phyloP scores from a whole-genome alignment of 2,329 filamentous ascomycete genomes.

The Penicillium capsulatum region DNA sequence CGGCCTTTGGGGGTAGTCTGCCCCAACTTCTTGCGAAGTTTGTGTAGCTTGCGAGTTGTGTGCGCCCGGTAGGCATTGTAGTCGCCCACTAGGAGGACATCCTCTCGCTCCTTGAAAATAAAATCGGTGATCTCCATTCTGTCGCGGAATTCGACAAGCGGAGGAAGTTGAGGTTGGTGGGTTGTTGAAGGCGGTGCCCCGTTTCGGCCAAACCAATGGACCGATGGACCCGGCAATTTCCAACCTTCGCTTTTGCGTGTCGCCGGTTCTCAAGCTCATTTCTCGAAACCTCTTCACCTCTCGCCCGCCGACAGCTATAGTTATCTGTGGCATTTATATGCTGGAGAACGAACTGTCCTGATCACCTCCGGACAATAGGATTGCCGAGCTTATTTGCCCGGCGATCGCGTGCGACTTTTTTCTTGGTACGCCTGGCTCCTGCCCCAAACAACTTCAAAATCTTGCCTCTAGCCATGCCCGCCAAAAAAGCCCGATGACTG shows the following conservation, averaged over 20 bases:
- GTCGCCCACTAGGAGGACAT: constrained; percentile 81
- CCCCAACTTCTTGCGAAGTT: constrained; percentile 77
- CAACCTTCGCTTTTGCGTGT: constrained; percentile 14
- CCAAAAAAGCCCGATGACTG: constrained; percentile 3
- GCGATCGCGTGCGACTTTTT: constrained; percentile 2
- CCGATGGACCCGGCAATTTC: constrained; percentile 26
- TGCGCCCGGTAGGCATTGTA: constrained; percentile 79
- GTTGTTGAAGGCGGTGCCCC: constrained; percentile 28
- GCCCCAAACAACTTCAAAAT: constrained; percentile 14
- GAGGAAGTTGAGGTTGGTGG: constrained; percentile 19
- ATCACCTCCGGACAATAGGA: not conserved
- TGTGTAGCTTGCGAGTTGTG: constrained; percentile 75
- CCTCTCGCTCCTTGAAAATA: constrained; percentile 72
- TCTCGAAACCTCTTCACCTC: not conserved
- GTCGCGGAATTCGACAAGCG: constrained; percentile 6
- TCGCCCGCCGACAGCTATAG: not conserved
- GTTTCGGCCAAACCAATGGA: constrained; percentile 34
- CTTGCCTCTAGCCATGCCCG: constrained; percentile 14
- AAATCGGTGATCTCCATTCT: constrained; percentile 87
- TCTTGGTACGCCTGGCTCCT: constrained; percentile 19
- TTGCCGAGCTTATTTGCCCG: not conserved
- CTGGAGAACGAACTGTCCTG: too few species aligned
- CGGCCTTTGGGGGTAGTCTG: constrained; percentile 78
- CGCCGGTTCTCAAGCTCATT: constrained; percentile 1
- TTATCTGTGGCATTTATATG: too few species aligned